Evolutionary conservation across 768 basidiomycete species (phyloP).

Genomic region (Trametes elegans): DNA sequence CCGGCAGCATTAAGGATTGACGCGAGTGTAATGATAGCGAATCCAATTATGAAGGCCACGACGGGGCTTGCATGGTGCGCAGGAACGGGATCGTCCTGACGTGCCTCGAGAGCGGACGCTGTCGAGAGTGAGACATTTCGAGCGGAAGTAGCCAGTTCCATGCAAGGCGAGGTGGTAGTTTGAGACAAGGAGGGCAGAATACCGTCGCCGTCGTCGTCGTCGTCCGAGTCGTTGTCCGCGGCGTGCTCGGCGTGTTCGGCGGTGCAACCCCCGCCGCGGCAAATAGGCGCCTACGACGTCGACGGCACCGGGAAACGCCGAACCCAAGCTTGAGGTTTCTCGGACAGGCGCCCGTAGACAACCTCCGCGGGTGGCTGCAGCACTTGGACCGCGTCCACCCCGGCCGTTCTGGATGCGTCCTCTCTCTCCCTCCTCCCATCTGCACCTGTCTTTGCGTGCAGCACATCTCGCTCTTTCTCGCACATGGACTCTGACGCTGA

Average conservation of each 20-base stretch:
- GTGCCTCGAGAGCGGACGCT: not conserved
- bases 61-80: conserved; percentile 53
- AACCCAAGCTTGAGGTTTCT: not conserved
- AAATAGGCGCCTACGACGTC: conserved; percentile 3
- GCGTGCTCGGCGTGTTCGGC: conserved; percentile 7
- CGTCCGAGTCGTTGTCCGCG: conserved; percentile 8
- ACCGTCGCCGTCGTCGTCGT: not conserved
- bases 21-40: conserved; percentile 79
- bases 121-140: not conserved
- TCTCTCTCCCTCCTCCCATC: not conserved
- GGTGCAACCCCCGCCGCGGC: conserved; percentile 5
- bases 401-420: not conserved
- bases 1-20: conserved; percentile 89
- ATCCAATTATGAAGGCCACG: conserved; percentile 78
- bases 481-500: conserved; percentile 17
- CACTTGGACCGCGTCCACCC: not conserved
- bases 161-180: conserved; percentile 10
- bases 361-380: not conserved
- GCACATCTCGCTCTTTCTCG: no score
- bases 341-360: conserved; percentile 2
- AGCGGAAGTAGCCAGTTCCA: conserved; percentile 11
- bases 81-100: conserved; percentile 25
- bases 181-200: not conserved
- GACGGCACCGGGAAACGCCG: conserved; percentile 6
- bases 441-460: not conserved